These are phyloP conservation scores for Aspergillus cavernicola DNA, from an alignment of 495 filamentous ascomycete species.

Conservation along the genomic window DNA sequence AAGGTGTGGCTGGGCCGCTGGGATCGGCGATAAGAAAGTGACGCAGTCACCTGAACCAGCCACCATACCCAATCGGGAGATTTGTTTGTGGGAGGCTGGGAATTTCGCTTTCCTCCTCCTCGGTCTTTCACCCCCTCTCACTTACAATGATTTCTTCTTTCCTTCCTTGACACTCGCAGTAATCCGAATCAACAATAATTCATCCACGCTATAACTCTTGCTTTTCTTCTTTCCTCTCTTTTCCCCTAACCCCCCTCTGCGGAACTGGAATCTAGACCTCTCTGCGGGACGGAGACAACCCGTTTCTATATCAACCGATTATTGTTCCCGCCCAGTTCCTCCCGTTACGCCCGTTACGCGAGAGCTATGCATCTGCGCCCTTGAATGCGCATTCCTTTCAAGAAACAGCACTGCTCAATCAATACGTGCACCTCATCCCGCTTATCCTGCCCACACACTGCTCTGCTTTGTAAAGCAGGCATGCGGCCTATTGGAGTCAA, in stretches of 20 bases:
- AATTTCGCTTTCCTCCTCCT: conserved; percentile 13
- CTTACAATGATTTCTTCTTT: neutral
- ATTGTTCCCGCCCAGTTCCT: conserved; percentile 13
- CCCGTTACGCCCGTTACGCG: conserved; percentile 21
- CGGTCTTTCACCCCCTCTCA: conserved; percentile 13
- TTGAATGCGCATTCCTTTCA: conserved; percentile 33
- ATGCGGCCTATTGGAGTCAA: conserved; percentile 39
- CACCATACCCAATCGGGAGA: conserved; percentile 38
- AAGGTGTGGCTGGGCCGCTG: conserved; percentile 15
- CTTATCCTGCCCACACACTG: conserved; percentile 17
- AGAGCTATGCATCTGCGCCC: conserved; percentile 23
- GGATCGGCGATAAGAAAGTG: conserved; percentile 22
- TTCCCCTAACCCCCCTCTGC: neutral
- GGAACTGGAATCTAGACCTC: conserved; percentile 1
- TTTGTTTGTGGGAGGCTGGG: conserved; percentile 33
- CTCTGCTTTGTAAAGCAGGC: conserved; percentile 37
- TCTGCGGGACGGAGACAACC: conserved; percentile 16
- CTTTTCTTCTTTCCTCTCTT: neutral
- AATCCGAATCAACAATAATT: neutral
- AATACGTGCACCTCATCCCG: neutral
- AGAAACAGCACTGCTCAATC: neutral
- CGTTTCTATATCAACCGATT: conserved; percentile 29
- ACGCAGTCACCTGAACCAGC: conserved; percentile 28
- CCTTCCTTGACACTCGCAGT: neutral
- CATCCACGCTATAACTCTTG: neutral